Base-by-base conservation (phyloP, 805 yeast genomes). In the Metschnikowia sp. region DNA sequence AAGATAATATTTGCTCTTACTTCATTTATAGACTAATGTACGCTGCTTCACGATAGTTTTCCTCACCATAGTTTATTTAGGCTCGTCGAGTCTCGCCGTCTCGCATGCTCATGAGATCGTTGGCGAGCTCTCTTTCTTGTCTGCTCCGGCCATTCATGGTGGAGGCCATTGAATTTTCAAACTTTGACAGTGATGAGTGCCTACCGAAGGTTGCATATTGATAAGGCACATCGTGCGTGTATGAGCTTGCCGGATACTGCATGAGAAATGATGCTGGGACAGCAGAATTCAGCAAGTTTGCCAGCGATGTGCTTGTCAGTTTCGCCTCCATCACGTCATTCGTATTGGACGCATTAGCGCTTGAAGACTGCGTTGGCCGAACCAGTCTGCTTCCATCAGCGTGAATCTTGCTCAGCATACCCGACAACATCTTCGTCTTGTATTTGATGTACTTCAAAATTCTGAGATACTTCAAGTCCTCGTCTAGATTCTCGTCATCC, bases 401-500 rank as follows among this genome's bases (percentile, higher is more conserved):
- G n/a, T 26, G 26, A 32, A 13, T 19, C 34, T 32, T 9, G 13
- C 18, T 36, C 26, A 18, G 11, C 40, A 31, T 22, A 15, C 40
- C 44, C 37, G 48, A 48, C 28, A 55, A 39, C 26, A 42, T 11
- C 34, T 43, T 51, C 18, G 57, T 61, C 49, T 70, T 73, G 55
- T 73, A 72, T 58, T 70, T 65, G 48, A 73, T 59, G 55, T 66
- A 71, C 53, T 72, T 72, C 52, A 72, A 60, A 7, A 70, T 67
- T 43, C 70, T 71, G 48, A 72, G 58, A 47, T 69, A 72, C 50
- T 73, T 73, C 58, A 72, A 65, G 52, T 72, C 77, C 53, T 73
- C 77, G 51, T 72, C 76, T 75, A 72, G 63, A 19, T 70, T 71
- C 51, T 72, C 77, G 48, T 73, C 76, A 49, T 73, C 77, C 77